Conservation (phyloP, 257 asterid genomes). For the Nicotiana otophora region DNA sequence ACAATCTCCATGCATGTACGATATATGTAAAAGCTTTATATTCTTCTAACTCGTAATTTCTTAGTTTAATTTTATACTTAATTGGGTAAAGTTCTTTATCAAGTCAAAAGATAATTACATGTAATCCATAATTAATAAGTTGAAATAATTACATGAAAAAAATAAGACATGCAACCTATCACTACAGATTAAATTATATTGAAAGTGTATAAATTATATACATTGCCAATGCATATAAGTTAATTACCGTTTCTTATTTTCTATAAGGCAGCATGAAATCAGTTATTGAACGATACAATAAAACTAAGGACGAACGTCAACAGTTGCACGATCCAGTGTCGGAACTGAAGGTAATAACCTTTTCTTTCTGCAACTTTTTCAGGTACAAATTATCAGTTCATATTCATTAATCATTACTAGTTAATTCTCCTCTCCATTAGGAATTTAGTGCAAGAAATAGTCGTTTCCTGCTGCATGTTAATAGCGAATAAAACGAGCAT, state of each 20-base stretch:
- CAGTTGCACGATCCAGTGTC: conserved; percentile 23
- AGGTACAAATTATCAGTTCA: neutral
- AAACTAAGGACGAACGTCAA: conserved; percentile 29
- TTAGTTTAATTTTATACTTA: neutral
- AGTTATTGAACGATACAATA: conserved; percentile 27
- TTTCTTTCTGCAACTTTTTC: neutral
- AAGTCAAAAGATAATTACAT: neutral
- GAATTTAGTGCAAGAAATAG: too few species aligned
- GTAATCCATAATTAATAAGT: too few species aligned
- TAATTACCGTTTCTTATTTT: neutral
- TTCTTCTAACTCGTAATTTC: neutral
- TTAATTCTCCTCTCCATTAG: neutral
- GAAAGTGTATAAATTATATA: too few species aligned
- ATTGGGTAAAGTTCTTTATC: too few species aligned
- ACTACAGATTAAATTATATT: too few species aligned
- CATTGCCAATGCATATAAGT: too few species aligned
- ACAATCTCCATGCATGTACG: neutral
- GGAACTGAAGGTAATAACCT: conserved; percentile 28
- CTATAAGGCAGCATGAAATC: conserved; percentile 29
- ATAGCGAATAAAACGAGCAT: too few species aligned
- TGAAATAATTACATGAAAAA: too few species aligned
- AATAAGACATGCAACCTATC: too few species aligned
- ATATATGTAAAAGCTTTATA: neutral
- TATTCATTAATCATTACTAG: neutral
- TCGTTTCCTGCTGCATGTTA: too few species aligned